Base-by-base conservation (phyloP, 345 rosid species). In the Rhizophora mangle region DNA sequence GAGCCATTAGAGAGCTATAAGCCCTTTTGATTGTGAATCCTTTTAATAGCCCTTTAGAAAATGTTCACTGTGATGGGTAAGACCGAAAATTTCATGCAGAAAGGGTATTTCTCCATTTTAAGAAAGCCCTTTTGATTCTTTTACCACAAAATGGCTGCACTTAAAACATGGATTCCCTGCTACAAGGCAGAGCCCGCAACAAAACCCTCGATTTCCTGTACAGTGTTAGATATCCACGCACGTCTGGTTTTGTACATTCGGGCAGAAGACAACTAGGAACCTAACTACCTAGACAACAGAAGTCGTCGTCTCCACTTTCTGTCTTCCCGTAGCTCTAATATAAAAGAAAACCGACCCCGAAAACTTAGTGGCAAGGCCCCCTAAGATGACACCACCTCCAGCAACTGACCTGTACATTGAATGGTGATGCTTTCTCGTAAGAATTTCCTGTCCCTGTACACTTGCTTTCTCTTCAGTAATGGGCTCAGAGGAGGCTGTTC, bases 361-460 rank as follows among this genome's bases (percentile, higher is more conserved):
- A 71, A 93, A 93, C 24, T 24, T 24, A 24, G 24, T 24, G 24
- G 24, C 24, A 24, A 24, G 24, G 24, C 90, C 86, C 0, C 92
- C 96, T 0, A 90, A 85, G 22, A 93, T 87, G 32, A 90, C 88
- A 20, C 96, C 96, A 3, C 96, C 96, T 0, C 93, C 98, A 10
- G 89, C 98, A 6, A 89, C 81, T 2, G 96, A 93, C 64, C 76
- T 86, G 52, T 93, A 93, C 63, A 30, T 64, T 10, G 86, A 74
- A n/a, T 72, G 84, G 18, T 82, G 88, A 72, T 76, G 84, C 72
- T 69, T 75, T 29, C 37, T 52, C 46, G 72, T 55, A 31, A 63
- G 74, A 56, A 66, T 49, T n/a, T 63, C 74, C 49, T 75, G 67
- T 21, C 64, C 74, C 15, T 69, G 55, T 11, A 78, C 64, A 24